A percentile compares a stretch with the other conserved stretches of the same genome.
phyloP scores from a whole-genome alignment of 1,284 basidiomycete species.

The Papiliotrema flavescens region DNA sequence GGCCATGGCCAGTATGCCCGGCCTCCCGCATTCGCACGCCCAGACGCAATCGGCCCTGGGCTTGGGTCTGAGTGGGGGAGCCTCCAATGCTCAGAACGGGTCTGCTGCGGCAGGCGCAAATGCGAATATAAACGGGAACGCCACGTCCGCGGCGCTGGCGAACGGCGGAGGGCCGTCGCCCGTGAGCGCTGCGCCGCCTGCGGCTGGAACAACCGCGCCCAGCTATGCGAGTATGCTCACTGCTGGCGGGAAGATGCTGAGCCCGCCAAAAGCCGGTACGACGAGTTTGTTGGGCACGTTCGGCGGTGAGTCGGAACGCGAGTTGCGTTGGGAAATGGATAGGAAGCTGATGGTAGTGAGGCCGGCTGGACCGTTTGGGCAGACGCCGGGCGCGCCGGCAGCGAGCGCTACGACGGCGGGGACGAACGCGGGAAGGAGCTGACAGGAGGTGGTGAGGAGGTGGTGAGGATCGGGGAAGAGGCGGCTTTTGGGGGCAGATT shows the following conservation, averaged over 20 bases:
- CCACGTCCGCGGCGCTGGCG: not conserved
- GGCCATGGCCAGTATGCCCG: conserved; percentile 8
- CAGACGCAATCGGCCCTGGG: not conserved
- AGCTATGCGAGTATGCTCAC: not conserved
- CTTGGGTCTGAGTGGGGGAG: not conserved
- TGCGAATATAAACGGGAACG: too few relatives aligned
- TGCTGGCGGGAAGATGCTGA: conserved; percentile 3
- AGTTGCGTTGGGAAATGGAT: not conserved
- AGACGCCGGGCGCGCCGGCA: not conserved
- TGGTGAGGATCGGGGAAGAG: not conserved
- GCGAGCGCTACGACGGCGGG: not conserved
- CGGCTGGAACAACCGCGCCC: not conserved
- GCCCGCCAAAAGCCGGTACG: conserved; percentile 7
- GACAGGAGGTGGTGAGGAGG: not conserved
- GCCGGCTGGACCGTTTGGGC: not conserved
- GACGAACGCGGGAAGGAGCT: not conserved
- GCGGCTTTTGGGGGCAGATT: too few relatives aligned
- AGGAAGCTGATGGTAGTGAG: not conserved
- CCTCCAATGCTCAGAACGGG: too few relatives aligned
- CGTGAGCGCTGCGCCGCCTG: not conserved
- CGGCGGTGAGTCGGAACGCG: not conserved
- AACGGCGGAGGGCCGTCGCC: not conserved
- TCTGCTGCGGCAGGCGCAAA: too few relatives aligned
- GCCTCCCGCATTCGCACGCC: not conserved
- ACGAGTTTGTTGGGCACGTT: not conserved